Conservation (phyloP, 345 rosid species). For the Combretum micranthum region DNA sequence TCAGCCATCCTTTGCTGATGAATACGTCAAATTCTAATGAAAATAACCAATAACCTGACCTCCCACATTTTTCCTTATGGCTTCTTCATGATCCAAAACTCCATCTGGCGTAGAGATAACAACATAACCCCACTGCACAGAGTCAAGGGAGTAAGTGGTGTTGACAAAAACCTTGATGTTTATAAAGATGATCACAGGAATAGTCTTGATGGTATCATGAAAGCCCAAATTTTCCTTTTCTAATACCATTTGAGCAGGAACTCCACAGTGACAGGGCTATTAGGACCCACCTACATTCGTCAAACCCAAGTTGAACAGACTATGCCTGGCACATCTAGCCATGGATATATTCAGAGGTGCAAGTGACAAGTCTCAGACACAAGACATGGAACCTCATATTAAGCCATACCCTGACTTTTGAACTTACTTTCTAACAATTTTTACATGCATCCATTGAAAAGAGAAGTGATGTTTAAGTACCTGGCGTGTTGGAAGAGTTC, state of each 20-base stretch:
- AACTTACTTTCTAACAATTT: background rate
- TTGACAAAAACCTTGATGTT: too few relatives aligned
- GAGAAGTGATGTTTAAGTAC: constrained; percentile 18
- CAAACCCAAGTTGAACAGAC: too few relatives aligned
- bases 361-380: background rate
- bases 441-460: background rate
- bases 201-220: too few relatives aligned
- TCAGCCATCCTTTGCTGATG: too few relatives aligned
- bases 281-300: too few relatives aligned
- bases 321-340: too few relatives aligned
- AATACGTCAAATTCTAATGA: constrained; percentile 28
- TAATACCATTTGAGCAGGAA: too few relatives aligned
- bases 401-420: background rate
- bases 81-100: constrained; percentile 93
- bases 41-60: constrained; percentile 94
- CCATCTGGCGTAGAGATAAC: constrained; percentile 90
- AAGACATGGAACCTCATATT: background rate
- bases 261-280: too few relatives aligned
- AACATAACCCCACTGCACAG: constrained; percentile 84
- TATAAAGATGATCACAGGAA: too few relatives aligned
- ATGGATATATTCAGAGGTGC: too few relatives aligned
- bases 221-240: too few relatives aligned
- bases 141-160: background rate
- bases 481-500: constrained; percentile 82
- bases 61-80: constrained; percentile 63